phyloP scores from a whole-genome alignment of 257 asterid species.

The Buddleja alternifolia region DNA sequence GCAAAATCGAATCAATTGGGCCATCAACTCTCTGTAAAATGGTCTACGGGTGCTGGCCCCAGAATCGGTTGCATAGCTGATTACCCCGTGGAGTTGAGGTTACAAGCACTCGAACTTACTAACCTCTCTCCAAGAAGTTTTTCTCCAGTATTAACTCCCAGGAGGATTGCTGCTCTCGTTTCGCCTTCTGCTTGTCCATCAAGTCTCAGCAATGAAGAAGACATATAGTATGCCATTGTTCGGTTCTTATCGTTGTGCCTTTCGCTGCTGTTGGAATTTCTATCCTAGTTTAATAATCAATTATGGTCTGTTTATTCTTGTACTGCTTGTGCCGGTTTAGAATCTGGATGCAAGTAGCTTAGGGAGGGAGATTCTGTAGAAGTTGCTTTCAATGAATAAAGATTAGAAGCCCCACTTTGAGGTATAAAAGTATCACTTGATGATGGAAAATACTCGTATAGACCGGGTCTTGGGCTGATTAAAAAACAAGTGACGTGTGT shows the following conservation, averaged over 20 bases:
- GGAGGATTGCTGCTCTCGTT: slow-evolving; percentile 31
- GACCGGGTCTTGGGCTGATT: no score
- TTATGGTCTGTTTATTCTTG: not conserved
- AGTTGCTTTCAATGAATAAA: slow-evolving; percentile 20
- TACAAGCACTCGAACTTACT: slow-evolving; percentile 84
- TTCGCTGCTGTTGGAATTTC: not conserved
- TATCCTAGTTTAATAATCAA: slow-evolving; percentile 5
- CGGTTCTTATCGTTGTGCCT: no score
- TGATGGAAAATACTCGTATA: no score
- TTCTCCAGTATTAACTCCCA: slow-evolving; percentile 40
- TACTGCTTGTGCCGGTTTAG: slow-evolving; percentile 3
- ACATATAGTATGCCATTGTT: not conserved
- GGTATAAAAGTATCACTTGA: not conserved
- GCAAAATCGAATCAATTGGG: slow-evolving; percentile 80
- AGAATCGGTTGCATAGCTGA: slow-evolving; percentile 92
- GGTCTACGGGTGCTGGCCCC: slow-evolving; percentile 96
- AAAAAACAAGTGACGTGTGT: no score
- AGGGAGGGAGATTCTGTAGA: slow-evolving; percentile 8
- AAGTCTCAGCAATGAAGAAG: slow-evolving; percentile 27
- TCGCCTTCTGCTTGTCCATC: slow-evolving; percentile 42
- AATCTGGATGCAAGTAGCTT: slow-evolving; percentile 13
- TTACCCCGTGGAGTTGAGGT: slow-evolving; percentile 80
- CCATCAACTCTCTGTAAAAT: slow-evolving; percentile 62
- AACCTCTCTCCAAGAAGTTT: slow-evolving; percentile 71
- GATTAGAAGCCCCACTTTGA: slow-evolving; percentile 4